A percentile compares a stretch with the other conserved stretches of the same genome.
These are phyloP conservation scores for Exidia glandulosa DNA, from an alignment of 768 basidiomycete species.

Conservation along the genomic window DNA sequence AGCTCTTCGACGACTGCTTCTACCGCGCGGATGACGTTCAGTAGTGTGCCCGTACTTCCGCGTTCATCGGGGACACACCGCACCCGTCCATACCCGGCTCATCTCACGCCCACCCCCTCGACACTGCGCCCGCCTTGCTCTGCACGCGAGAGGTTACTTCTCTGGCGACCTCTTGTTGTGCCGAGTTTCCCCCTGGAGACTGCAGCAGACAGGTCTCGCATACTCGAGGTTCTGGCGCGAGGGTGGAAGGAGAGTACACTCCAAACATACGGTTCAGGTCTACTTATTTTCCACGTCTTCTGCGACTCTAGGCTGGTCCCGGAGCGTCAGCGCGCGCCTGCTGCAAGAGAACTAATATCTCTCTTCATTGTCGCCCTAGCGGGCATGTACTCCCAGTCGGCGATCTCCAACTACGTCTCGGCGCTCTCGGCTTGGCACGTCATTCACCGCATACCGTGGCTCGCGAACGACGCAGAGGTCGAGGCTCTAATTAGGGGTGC, in stretches of 20 bases:
- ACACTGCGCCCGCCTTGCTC: slow-evolving; percentile 16
- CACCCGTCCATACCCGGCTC: slow-evolving; percentile 4
- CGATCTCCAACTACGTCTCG: slow-evolving; percentile 27
- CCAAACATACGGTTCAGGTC: slow-evolving; percentile 26
- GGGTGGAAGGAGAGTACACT: slow-evolving; percentile 21
- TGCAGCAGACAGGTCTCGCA: slow-evolving; percentile 12
- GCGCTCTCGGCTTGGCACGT: slow-evolving; percentile 37
- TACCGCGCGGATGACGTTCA: not conserved
- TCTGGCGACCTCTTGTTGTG: slow-evolving; percentile 15
- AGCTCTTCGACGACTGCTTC: not conserved
- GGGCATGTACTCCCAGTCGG: slow-evolving; percentile 21
- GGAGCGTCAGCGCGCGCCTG: slow-evolving; percentile 23
- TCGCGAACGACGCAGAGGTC: slow-evolving; percentile 14
- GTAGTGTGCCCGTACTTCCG: not conserved
- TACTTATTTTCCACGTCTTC: slow-evolving; percentile 28
- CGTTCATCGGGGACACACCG: not conserved
- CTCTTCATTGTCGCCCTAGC: slow-evolving; percentile 10
- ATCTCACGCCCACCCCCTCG: slow-evolving; percentile 11
- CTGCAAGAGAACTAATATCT: slow-evolving; percentile 11
- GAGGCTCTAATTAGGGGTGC: slow-evolving; percentile 22
- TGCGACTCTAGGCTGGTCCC: slow-evolving; percentile 23
- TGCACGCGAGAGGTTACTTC: slow-evolving; percentile 14
- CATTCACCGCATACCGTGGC: slow-evolving; percentile 27
- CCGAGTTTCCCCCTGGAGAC: slow-evolving; percentile 4
- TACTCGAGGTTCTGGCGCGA: slow-evolving; percentile 14